These are phyloP conservation scores for Chrysoporthe puriensis DNA, from an alignment of 2,329 filamentous ascomycete species.

Conservation along the genomic window DNA sequence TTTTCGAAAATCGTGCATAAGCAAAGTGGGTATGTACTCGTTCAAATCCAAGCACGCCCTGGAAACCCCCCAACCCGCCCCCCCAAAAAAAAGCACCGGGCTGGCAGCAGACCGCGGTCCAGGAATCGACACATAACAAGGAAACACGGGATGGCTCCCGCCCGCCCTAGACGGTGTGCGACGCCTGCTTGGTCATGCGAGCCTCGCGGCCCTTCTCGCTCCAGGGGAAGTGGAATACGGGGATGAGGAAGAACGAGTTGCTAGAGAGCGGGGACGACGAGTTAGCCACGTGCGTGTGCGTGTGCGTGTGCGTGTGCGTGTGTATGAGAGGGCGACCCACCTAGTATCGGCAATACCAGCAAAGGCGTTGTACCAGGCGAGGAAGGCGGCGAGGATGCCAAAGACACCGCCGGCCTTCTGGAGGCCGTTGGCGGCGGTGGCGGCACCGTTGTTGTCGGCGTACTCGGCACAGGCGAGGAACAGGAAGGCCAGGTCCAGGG, in stretches of 20 bases:
- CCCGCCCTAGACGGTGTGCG: constrained; percentile 38
- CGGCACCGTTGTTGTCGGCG: constrained; percentile 55
- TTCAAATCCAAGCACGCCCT: too few species aligned
- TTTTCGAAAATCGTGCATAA: too few species aligned
- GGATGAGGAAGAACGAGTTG: constrained; percentile 87
- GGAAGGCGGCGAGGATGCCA: constrained; percentile 78
- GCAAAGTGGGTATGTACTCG: too few species aligned
- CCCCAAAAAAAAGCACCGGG: not conserved
- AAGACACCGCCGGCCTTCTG: constrained; percentile 77
- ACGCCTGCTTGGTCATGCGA: constrained; percentile 55
- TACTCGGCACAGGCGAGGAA: constrained; percentile 69
- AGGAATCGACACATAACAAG: not conserved
- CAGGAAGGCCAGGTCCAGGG: constrained; percentile 75
- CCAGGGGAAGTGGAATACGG: constrained; percentile 95
- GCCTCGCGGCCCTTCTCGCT: constrained; percentile 72
- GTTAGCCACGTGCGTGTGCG: not conserved
- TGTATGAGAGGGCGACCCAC: constrained; percentile 44
- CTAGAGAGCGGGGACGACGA: constrained; percentile 46
- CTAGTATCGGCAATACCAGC: constrained; percentile 77
- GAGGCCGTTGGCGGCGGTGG: constrained; percentile 50
- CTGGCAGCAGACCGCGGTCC: not conserved
- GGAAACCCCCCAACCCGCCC: too few species aligned
- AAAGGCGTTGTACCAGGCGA: constrained; percentile 86
- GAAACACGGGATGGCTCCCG: not conserved
- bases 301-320: too few species aligned